Evolutionary conservation across 352 stramenopile species (phyloP), one percentile per base, ranked within the genome.

Genomic region (Pythium aquatile): DNA sequence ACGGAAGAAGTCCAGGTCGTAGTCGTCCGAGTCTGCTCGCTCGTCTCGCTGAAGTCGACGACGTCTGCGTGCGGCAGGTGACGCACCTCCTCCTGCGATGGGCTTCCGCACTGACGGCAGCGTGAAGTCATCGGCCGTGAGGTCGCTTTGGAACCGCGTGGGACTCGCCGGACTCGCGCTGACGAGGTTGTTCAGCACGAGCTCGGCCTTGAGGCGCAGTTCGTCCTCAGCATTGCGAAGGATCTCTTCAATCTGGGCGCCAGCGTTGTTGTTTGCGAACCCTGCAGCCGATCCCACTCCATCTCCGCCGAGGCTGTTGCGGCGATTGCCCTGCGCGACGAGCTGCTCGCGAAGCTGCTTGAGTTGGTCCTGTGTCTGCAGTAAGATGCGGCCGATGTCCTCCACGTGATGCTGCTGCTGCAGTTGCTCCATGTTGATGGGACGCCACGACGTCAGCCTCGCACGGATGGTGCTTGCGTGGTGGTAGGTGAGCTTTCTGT

Each of bases 331-430:
- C 8, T 63, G 55, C 2, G n/a, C 64, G 14, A 73, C 75, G 69
- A 94, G 81, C 46, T 91, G 76, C 70, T 92, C 83, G 24, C 83
- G 77, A 60, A 94, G 84, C 33, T 81, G 73, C 16, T 82, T 81
- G 26, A 94, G 70, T 29, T 94, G 81, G 42, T 94, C 81, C 66
- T 94, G 83, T 14, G 85, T 91, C 72, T 94, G 81, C 55, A 94
- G 61, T 17, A 94, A 64, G 52, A 94, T 84, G 53, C 86, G 78
- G 0, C 84, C 86, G 28, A 94, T 83, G 73, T 94, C 86, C 53
- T 94, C 84, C 9, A 89, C 79, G 63, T 94, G 86, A 55, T 93
- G 79, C 48, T 90, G 82, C 58, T 94, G 81, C 59, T 91, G 73
- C 20, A 94, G 49, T 47, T 82, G 74, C 56, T 94, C 86, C 86